Base-by-base conservation (phyloP, 169 alveolate genomes). In the Sarcocystis neurona region DNA sequence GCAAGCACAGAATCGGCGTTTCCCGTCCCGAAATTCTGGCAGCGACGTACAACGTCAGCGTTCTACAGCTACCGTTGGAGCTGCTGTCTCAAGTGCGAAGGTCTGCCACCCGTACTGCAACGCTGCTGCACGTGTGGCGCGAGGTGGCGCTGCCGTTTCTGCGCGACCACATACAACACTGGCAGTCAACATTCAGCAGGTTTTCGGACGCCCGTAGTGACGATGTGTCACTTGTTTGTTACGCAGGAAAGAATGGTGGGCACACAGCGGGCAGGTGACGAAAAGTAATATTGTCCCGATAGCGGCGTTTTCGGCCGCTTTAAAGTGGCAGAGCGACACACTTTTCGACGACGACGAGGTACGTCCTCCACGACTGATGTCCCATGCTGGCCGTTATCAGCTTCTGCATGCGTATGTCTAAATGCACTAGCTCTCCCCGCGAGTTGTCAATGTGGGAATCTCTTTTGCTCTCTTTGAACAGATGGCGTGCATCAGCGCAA, bases 401-500 rank as follows among this genome's bases (percentile, higher is more conserved):
- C n/a, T 27, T n/a, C 27, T 27, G 27, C n/a, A 27, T 27, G n/a
- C 27, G 70, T 27, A 58, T 58, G 27, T 58, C 70, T 58, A 27
- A n/a, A 27, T 58, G n/a, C n/a, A 27, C n/a, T 27, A 27, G 27
- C 70, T n/a, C 70, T 27, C n/a, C 34, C 70, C n/a, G 70, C 70
- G 27, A 27, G 27, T 58, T 58, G 27, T 58, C n/a, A 58, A n/a
- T n/a, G 70, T 27, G n/a, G n/a, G n/a, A 58, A n/a, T 32, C 27
- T 32, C 79, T 79, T 84, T 32, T 43, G 3, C 27, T 47, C 30
- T 27, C 34, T 48, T 47, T 30, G 39, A 20, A 48, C 93, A 94
- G 95, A 94, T 95, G 96, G 93, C 96, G 63, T 95, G 97, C 90
- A 94, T 94, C 72, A 95, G 96, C 77, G 96, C 96, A 66, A 95